Evolutionary conservation across 257 asterid genomes (phyloP).

Genomic region (Solanum habrochaites): DNA sequence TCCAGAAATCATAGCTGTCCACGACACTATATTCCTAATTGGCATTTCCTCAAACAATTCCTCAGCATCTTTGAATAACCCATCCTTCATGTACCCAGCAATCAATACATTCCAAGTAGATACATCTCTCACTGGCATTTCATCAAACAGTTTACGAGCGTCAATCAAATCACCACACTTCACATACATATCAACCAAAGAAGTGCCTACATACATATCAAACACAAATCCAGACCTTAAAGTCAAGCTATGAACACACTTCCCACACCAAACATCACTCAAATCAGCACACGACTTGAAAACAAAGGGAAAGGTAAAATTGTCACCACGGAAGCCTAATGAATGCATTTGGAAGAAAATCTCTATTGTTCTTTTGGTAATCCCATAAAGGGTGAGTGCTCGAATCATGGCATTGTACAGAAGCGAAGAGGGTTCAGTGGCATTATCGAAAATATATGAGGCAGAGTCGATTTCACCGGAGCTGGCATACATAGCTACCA

Average conservation of each 20-base stretch:
- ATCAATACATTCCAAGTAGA: conserved; percentile 69
- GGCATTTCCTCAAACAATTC: conserved; percentile 49
- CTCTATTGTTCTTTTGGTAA: conserved; percentile 16
- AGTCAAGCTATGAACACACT: conserved; percentile 40
- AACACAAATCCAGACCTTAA: conserved; percentile 44
- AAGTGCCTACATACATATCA: conserved; percentile 58
- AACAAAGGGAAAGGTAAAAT: conserved; percentile 77
- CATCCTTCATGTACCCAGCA: conserved; percentile 68
- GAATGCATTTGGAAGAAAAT: conserved; percentile 30
- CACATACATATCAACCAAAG: conserved; percentile 67
- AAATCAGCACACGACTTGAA: conserved; percentile 50
- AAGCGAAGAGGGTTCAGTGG: conserved; percentile 25
- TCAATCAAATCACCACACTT: conserved; percentile 37
- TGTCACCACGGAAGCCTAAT: conserved; percentile 45
- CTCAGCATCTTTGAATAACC: conserved; percentile 34
- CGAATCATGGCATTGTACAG: conserved; percentile 68
- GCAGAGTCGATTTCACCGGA: conserved; percentile 69
- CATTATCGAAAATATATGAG: conserved; percentile 25
- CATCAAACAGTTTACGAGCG: conserved; percentile 57
- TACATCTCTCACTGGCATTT: conserved; percentile 50
- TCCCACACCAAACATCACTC: conserved; percentile 20
- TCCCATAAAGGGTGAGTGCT: conserved; percentile 40
- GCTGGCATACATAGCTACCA: conserved; percentile 97
- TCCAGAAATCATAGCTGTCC: conserved; percentile 89
- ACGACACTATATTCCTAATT: conserved; percentile 47